A percentile compares a stretch with the other conserved stretches of the same genome.
These are phyloP conservation scores for Coemansia sp. DNA, from an alignment of 192 early-diverging fungal genomes.

Conservation along the genomic window DNA sequence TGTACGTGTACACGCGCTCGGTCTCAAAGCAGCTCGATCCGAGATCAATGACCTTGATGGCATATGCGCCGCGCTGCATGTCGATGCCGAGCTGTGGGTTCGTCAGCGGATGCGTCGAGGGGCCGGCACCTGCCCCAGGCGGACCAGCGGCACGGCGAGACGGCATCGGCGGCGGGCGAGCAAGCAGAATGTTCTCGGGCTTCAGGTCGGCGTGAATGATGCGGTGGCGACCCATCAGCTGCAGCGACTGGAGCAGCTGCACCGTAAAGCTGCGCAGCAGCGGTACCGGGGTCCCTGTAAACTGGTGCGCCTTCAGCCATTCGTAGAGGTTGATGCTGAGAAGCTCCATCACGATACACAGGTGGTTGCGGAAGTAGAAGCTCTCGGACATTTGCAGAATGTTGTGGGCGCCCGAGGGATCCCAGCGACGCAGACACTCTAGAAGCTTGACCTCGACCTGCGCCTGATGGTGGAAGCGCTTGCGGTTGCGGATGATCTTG, in stretches of 20 bases:
- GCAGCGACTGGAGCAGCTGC: slow-evolving; percentile 83
- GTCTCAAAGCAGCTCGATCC: slow-evolving; percentile 91
- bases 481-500: slow-evolving; percentile 96
- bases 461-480: slow-evolving; percentile 94
- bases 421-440: slow-evolving; percentile 81
- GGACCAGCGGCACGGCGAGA: slow-evolving; percentile 27
- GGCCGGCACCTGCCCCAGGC: slow-evolving; percentile 17
- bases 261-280: slow-evolving; percentile 60
- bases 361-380: slow-evolving; percentile 94
- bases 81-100: slow-evolving; percentile 43
- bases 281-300: slow-evolving; percentile 67
- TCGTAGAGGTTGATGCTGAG: slow-evolving; percentile 96
- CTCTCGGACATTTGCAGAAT: slow-evolving; percentile 85
- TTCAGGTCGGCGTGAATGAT: slow-evolving; percentile 98
- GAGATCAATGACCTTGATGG: slow-evolving; percentile 98
- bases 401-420: slow-evolving; percentile 75
- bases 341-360: slow-evolving; percentile 94
- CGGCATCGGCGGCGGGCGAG: slow-evolving; percentile 60
- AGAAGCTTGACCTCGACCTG: slow-evolving; percentile 93
- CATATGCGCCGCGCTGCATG: slow-evolving; percentile 50
- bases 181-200: slow-evolving; percentile 91
- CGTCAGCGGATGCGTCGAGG: slow-evolving; percentile 39
- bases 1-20: slow-evolving; percentile 97
- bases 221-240: slow-evolving; percentile 66
- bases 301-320: slow-evolving; percentile 90